phyloP scores from a whole-genome alignment of 495 filamentous ascomycete genomes.

The Talaromyces thailandensis region DNA sequence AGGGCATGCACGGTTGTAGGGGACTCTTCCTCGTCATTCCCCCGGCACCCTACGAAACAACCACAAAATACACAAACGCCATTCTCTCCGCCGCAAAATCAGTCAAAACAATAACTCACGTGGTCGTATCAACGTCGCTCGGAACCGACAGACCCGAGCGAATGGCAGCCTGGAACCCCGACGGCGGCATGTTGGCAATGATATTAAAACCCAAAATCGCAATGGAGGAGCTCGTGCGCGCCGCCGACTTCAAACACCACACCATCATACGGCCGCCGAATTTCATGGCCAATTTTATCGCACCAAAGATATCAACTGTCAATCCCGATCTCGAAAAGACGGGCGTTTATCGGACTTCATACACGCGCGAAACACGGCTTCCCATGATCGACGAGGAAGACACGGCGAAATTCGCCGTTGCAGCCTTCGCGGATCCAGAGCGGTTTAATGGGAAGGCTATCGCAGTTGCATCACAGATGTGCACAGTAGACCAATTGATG shows the following conservation, averaged over 20 bases:
- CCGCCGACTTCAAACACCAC: conserved; percentile 26
- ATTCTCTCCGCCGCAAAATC: conserved; percentile 33
- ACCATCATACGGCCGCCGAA: conserved; percentile 35
- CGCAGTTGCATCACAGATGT: conserved; percentile 26
- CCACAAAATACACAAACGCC: conserved; percentile 26
- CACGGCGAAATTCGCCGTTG: conserved; percentile 36
- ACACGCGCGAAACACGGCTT: conserved; percentile 19
- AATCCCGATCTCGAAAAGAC: conserved; percentile 27
- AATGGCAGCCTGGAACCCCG: conserved; percentile 16
- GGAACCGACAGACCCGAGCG: conserved; percentile 15
- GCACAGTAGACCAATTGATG: conserved; percentile 22
- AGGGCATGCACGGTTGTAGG: conserved; percentile 29
- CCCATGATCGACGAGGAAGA: conserved; percentile 38
- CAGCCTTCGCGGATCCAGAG: conserved; percentile 29
- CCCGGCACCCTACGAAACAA: conserved; percentile 17
- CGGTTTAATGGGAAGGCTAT: conserved; percentile 29
- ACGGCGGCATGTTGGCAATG: conserved; percentile 12
- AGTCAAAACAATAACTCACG: conserved; percentile 24
- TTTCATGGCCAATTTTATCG: conserved; percentile 43
- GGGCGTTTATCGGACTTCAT: conserved; percentile 24
- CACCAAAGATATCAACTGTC: conserved; percentile 20
- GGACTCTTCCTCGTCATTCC: conserved; percentile 40
- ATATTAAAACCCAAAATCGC: conserved; percentile 23
- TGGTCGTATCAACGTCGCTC: conserved; percentile 32
- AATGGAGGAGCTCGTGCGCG: conserved; percentile 24